A percentile compares a stretch with the other conserved stretches of the same genome.
Conservation (phyloP, 331 rosid species). For the Quercus lobata region DNA sequence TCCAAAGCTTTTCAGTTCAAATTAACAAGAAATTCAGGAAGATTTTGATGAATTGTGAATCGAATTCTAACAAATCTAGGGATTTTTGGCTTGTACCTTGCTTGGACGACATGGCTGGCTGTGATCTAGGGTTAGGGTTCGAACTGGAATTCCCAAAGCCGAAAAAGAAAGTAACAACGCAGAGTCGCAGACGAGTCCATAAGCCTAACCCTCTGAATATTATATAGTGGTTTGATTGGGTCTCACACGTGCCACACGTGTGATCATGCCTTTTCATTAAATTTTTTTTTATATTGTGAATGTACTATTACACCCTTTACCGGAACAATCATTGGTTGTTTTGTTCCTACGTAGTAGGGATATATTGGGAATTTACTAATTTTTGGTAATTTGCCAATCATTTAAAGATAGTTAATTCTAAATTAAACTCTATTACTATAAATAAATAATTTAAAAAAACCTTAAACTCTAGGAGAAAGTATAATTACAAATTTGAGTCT, state of each 20-base stretch:
- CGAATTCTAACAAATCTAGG: background rate
- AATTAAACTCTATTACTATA: no score
- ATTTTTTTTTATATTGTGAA: background rate
- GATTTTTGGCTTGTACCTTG: slow-evolving; percentile 47
- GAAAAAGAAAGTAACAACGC: background rate
- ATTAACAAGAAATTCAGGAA: background rate
- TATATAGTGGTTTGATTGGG: background rate
- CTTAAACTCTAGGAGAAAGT: no score
- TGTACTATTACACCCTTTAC: background rate
- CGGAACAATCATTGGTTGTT: background rate
- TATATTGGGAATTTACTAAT: background rate
- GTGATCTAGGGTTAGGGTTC: slow-evolving; percentile 34
- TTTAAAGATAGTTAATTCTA: no score
- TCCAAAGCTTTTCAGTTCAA: background rate
- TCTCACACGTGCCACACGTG: slow-evolving; percentile 3
- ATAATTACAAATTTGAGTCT: no score
- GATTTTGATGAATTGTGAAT: background rate
- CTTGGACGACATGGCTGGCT: slow-evolving; percentile 81
- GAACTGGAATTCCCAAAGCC: slow-evolving; percentile 32
- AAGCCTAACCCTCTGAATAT: slow-evolving; percentile 17
- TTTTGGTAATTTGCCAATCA: no score
- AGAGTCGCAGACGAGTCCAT: background rate
- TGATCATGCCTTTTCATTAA: background rate
- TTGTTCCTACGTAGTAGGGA: background rate
- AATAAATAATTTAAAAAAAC: no score